Evolutionary conservation across 129 eudicot species (phyloP), one percentile per base, ranked within the genome.

Genomic region (Heracleum sosnowskyi): DNA sequence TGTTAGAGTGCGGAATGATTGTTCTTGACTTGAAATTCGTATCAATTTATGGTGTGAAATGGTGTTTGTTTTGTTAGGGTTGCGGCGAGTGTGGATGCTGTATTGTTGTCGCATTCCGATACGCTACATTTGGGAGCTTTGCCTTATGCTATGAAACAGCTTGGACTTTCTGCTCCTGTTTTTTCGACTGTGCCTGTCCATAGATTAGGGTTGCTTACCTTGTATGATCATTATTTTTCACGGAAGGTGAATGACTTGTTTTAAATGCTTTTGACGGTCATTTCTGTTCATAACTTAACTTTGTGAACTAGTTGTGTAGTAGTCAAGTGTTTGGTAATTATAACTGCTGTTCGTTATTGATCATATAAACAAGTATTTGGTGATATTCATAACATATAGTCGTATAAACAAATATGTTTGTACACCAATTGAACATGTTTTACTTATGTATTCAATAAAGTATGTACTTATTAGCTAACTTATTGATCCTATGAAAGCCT

Each of bases 161-260:
- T 89, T 34, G 97, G 95, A 47, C 87, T 93, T 26, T 83, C 82
- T 47, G 95, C 97, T 29, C 98, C 98, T 7, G 85, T 93, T 81
- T 91, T 87, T 76, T 92, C 98, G 22, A 91, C 98, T 11, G 96
- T 86, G 75, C 97, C 98, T 24, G 98, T 93, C 31, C 89, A 78
- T 83, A 87, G 96, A 86, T 85, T 94, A 78, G 97, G 98, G 80
- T 84, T 88, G 28, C 87, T 91, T 80, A 88, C 97, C 55, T 91
- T 94, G 97, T 94, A 91, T 26, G 98, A 94, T 88, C 96, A 91
- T 49, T 94, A 86, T 82, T 90, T 91, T 40, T 88, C 97, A 22
- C 85, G 90, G 60, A 94, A 94, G 98, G 98, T 94, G 79, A 88
- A 36, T 12, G 63, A 1, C 34, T 66, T 36, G 1, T 49, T 44